A percentile compares a stretch with the other conserved stretches of the same genome.
Conservation (phyloP, 148 eudicot species). For the Cornus suecica region DNA sequence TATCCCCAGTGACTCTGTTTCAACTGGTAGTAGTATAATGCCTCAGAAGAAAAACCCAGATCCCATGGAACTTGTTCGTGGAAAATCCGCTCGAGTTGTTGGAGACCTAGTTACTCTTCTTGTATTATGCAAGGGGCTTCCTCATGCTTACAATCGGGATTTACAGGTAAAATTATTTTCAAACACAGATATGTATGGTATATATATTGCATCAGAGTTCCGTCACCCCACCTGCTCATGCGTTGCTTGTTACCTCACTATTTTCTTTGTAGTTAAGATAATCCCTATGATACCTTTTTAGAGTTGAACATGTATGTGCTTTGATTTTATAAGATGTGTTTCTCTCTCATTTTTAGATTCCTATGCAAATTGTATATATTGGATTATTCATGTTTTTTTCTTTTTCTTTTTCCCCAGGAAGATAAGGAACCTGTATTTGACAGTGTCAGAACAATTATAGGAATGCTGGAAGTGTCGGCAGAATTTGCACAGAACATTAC, state of each 20-base stretch:
- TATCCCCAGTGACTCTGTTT: constrained; percentile 87
- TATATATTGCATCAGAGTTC: background rate
- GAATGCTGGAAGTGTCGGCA: constrained; percentile 91
- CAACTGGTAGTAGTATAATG: constrained; percentile 99
- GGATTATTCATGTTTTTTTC: background rate
- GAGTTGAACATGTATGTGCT: too few species aligned
- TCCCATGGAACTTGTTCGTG: constrained; percentile 99
- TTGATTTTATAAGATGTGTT: too few species aligned
- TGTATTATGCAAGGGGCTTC: constrained; percentile 96
- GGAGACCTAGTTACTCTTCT: constrained; percentile 91
- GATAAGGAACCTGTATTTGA: constrained; percentile 96
- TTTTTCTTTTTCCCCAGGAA: constrained; percentile 49
- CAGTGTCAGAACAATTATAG: constrained; percentile 76
- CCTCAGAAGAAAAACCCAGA: constrained; percentile 99
- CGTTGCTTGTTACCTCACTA: background rate
- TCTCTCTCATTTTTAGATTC: too few species aligned
- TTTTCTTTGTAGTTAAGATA: background rate
- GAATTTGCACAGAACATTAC: constrained; percentile 93
- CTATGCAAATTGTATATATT: too few species aligned
- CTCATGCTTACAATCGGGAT: constrained; percentile 96
- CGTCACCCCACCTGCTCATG: background rate
- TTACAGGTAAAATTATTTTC: constrained; percentile 55
- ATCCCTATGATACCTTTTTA: background rate
- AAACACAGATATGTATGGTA: background rate
- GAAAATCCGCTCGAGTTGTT: constrained; percentile 87